These are phyloP conservation scores for Aureobasidium uvarum DNA, from an alignment of 2,329 filamentous ascomycete genomes.

Conservation along the genomic window DNA sequence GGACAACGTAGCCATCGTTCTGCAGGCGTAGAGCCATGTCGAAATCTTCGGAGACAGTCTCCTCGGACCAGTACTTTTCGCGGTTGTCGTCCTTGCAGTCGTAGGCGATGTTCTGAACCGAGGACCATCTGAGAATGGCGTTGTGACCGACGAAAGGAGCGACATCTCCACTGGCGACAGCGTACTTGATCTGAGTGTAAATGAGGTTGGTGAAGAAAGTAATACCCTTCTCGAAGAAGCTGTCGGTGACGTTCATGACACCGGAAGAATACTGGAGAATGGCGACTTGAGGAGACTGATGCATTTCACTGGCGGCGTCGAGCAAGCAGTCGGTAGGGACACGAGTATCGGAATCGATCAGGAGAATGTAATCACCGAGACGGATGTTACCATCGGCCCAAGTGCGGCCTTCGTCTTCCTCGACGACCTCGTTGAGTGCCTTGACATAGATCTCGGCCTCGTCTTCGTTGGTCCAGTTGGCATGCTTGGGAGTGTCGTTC, in stretches of 20 bases:
- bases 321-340: constrained; percentile 74
- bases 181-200: constrained; percentile 73
- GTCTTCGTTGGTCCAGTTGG: constrained; percentile 66
- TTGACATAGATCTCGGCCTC: constrained; percentile 65
- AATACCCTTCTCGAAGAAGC: constrained; percentile 54
- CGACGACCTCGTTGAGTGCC: constrained; percentile 64
- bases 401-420: constrained; percentile 63
- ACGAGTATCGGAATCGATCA: constrained; percentile 78
- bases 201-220: constrained; percentile 60
- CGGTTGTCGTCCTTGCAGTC: constrained; percentile 63
- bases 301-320: constrained; percentile 78
- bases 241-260: constrained; percentile 75
- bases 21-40: constrained; percentile 78
- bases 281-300: constrained; percentile 72
- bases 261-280: constrained; percentile 76
- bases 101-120: constrained; percentile 71
- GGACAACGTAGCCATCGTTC: constrained; percentile 68
- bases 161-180: constrained; percentile 73
- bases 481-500: constrained; percentile 54
- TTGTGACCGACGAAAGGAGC: constrained; percentile 82
- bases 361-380: constrained; percentile 76
- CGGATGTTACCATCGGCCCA: constrained; percentile 86
- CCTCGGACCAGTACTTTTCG: constrained; percentile 80
- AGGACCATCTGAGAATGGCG: constrained; percentile 71
- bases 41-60: constrained; percentile 77